Percentiles rank a stretch among this genome's conserved stretches.
Evolutionary conservation across 1,139 yeast genomes (phyloP).

Genomic region (Nakaseomyces nivariensis): DNA sequence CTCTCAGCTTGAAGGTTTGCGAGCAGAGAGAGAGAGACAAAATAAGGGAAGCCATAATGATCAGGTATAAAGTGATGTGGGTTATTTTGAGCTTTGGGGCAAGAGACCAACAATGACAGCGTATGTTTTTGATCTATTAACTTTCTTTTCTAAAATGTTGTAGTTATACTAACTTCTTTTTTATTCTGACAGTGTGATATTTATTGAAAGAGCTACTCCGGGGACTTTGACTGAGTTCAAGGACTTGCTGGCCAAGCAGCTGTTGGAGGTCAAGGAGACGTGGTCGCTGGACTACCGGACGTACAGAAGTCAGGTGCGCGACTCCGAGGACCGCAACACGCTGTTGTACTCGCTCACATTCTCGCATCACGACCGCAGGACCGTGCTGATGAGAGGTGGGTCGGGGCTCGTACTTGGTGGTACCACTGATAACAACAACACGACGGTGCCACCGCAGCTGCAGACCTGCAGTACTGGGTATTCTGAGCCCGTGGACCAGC

Average conservation of each 20-base stretch:
- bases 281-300: conserved; percentile 28
- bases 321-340: conserved; percentile 14
- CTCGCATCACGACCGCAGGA: conserved; percentile 19
- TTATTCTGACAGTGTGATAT: conserved; percentile 19
- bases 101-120: background rate
- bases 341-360: conserved; percentile 23
- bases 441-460: conserved; percentile 6
- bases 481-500: conserved; percentile 19
- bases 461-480: background rate
- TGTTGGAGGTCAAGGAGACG: conserved; percentile 18
- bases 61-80: background rate
- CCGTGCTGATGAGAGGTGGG: conserved; percentile 20
- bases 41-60: too few relatives aligned
- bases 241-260: conserved; percentile 22
- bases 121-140: background rate
- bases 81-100: background rate
- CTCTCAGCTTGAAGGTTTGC: too few relatives aligned
- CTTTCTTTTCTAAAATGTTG: background rate
- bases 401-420: conserved; percentile 11
- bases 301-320: conserved; percentile 21
- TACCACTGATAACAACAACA: conserved; percentile 16
- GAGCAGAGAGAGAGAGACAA: too few relatives aligned
- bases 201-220: conserved; percentile 27
- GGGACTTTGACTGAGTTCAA: conserved; percentile 25
- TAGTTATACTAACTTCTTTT: background rate